Conservation (phyloP, 179 eudicot species). For the Silene vulgaris region DNA sequence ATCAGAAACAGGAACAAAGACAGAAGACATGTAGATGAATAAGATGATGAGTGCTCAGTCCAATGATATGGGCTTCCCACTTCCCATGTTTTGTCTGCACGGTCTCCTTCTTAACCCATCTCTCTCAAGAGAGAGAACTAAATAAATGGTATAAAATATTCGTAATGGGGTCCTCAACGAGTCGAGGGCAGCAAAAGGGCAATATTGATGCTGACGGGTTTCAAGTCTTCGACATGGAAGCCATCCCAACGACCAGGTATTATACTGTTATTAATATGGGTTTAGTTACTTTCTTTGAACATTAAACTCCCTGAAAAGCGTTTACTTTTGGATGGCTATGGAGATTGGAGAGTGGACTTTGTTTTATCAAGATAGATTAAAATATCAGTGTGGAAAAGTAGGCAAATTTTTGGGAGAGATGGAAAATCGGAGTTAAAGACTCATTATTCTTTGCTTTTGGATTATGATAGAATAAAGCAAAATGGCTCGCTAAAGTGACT, state of each 20-base stretch:
- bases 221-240: not conserved
- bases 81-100: constrained; percentile 30
- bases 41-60: constrained; percentile 35
- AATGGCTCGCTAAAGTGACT: too few species aligned
- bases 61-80: constrained; percentile 46
- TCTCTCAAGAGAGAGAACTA: not conserved
- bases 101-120: not conserved
- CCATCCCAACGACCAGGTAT: not conserved
- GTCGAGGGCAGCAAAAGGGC: not conserved
- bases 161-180: too few species aligned
- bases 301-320: constrained; percentile 26
- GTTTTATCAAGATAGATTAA: constrained; percentile 18
- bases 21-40: constrained; percentile 32
- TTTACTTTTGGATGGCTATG: constrained; percentile 37
- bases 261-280: constrained; percentile 20
- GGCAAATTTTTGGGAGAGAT: constrained; percentile 1
- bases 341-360: constrained; percentile 34
- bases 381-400: constrained; percentile 27
- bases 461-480: too few species aligned
- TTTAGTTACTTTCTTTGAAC: constrained; percentile 13
- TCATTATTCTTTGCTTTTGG: too few species aligned
- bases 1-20: constrained; percentile 25
- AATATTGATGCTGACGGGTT: constrained; percentile 12
- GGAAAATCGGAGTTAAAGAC: too few species aligned
- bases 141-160: not conserved